phyloP scores from a whole-genome alignment of 2,329 filamentous ascomycete genomes.

The Epichloe gansuensis region DNA sequence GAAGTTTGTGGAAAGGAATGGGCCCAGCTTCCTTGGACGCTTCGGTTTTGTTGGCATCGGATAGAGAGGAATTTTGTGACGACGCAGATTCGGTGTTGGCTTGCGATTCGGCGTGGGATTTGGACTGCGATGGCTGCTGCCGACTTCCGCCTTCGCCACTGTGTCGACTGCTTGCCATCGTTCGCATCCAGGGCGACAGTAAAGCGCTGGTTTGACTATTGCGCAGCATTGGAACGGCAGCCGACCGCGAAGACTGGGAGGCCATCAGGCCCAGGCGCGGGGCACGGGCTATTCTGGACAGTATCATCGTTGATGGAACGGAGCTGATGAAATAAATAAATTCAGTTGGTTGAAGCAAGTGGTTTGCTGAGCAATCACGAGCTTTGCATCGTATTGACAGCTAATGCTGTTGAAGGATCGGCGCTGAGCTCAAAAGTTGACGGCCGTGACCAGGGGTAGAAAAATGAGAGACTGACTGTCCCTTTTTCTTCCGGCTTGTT shows the following conservation, averaged over 20 bases:
- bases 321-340: not conserved
- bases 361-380: not conserved
- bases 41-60: constrained; percentile 10
- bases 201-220: constrained; percentile 11
- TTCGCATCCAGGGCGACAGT: constrained; percentile 18
- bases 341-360: not conserved
- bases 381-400: constrained; percentile 2
- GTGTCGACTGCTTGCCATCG: constrained; percentile 15
- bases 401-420: not conserved
- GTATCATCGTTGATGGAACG: constrained; percentile 21
- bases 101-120: not conserved
- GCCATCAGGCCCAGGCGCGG: constrained; percentile 21
- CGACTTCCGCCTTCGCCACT: constrained; percentile 1
- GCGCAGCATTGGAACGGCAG: constrained; percentile 15
- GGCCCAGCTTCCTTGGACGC: constrained; percentile 24
- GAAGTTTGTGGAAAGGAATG: constrained; percentile 56
- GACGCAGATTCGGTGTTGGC: constrained; percentile 6
- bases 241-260: constrained; percentile 16
- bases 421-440: not conserved
- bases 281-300: constrained; percentile 23
- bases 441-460: not conserved
- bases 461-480: not conserved
- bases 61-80: not conserved
- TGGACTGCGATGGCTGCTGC: constrained; percentile 5
- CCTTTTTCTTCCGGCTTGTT: not conserved